Conservation (phyloP, 2,329 filamentous ascomycete species). For the Fusarium beomiforme region DNA sequence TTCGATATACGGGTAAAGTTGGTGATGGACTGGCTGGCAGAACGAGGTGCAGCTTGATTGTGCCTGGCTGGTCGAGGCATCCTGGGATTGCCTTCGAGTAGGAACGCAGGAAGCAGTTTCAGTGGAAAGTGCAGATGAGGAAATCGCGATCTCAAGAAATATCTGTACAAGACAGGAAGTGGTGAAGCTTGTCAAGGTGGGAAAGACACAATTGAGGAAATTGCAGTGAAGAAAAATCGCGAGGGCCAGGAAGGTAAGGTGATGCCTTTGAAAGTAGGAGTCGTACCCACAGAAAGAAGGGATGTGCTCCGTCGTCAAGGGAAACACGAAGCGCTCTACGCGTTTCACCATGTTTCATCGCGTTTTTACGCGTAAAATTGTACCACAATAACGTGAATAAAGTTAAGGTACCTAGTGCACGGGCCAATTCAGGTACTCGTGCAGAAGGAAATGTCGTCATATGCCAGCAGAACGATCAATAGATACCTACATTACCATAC, state of each 20-base stretch:
- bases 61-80: slow-evolving; percentile 44
- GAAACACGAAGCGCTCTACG: slow-evolving; percentile 25
- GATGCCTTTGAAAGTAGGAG: slow-evolving; percentile 24
- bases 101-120: neutral
- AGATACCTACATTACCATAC: too few species aligned
- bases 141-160: neutral
- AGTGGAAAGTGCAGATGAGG: neutral
- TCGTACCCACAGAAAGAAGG: slow-evolving; percentile 6
- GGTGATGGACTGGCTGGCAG: slow-evolving; percentile 49
- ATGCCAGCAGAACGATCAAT: too few species aligned
- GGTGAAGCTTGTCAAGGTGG: neutral
- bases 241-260: slow-evolving; percentile 10
- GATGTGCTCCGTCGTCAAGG: slow-evolving; percentile 34
- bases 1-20: slow-evolving; percentile 62
- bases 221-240: neutral
- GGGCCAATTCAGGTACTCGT: neutral
- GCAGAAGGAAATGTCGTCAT: neutral
- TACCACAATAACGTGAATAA: neutral
- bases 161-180: slow-evolving; percentile 9
- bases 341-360: neutral
- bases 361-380: slow-evolving; percentile 22
- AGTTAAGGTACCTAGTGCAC: slow-evolving; percentile 7
- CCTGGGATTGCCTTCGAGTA: slow-evolving; percentile 4
- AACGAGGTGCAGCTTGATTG: slow-evolving; percentile 32
- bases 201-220: slow-evolving; percentile 6